phyloP scores from a whole-genome alignment of 2,329 filamentous ascomycete species.

The Zymoseptoria passerinii region DNA sequence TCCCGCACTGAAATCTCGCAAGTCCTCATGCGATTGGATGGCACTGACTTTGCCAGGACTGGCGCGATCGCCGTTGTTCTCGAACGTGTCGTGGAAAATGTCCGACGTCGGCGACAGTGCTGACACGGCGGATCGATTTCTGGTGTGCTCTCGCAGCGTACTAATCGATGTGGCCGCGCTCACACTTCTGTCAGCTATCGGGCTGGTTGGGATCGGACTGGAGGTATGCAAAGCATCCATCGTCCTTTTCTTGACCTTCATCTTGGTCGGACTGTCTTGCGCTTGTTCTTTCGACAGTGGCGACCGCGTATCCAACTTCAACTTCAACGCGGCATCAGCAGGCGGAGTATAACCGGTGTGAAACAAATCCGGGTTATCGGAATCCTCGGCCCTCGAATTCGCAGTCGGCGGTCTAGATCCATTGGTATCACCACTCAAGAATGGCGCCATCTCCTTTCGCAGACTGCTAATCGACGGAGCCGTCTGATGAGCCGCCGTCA shows the following conservation, averaged over 20 bases:
- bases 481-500: conserved; percentile 42
- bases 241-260: conserved; percentile 32
- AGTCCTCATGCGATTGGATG: conserved; percentile 8
- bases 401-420: conserved; percentile 24
- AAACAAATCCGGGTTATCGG: conserved; percentile 50
- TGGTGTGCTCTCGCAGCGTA: conserved; percentile 15
- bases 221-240: conserved; percentile 10
- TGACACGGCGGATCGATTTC: conserved; percentile 16
- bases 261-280: conserved; percentile 31
- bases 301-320: conserved; percentile 51
- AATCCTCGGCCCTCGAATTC: conserved; percentile 21
- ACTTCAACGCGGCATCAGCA: conserved; percentile 64
- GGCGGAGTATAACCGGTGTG: conserved; percentile 69
- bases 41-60: conserved; percentile 22
- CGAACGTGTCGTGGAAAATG: conserved; percentile 2
- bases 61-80: conserved; percentile 18
- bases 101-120: conserved; percentile 13
- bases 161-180: conserved; percentile 10
- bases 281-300: conserved; percentile 38
- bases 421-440: conserved; percentile 40
- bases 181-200: neutral
- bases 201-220: neutral
- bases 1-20: conserved; percentile 21
- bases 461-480: conserved; percentile 64
- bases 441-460: conserved; percentile 80